Percentiles rank a stretch among this genome's conserved stretches.
Evolutionary conservation across 768 basidiomycete species (phyloP).

Genomic region (Terana coerulea): DNA sequence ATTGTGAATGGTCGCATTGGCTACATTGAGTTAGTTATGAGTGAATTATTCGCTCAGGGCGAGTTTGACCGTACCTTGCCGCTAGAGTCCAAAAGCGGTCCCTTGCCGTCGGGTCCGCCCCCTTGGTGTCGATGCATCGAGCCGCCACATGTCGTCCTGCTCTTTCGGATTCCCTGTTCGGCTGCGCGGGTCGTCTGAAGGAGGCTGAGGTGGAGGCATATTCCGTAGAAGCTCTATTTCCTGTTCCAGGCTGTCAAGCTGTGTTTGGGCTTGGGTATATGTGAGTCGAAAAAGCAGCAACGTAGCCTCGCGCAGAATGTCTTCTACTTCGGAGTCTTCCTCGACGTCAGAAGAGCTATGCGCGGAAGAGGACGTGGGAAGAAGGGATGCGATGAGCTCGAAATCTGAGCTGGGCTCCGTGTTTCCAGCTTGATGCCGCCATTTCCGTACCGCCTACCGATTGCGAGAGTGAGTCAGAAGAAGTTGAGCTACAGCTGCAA

Average conservation of each 20-base stretch:
- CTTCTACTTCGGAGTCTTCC: conserved; percentile 57
- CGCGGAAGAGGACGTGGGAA: conserved; percentile 32
- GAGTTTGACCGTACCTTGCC: conserved; percentile 64
- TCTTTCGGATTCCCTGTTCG: conserved; percentile 36
- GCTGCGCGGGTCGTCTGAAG: conserved; percentile 30
- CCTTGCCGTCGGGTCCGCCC: conserved; percentile 42
- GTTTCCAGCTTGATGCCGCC: conserved; percentile 38
- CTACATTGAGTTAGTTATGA: conserved; percentile 42
- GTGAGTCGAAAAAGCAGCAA: conserved; percentile 70
- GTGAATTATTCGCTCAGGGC: conserved; percentile 11
- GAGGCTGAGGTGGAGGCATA: conserved; percentile 45
- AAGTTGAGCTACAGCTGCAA: background rate
- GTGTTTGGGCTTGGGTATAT: conserved; percentile 64
- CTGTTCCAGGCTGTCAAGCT: conserved; percentile 64
- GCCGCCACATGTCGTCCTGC: conserved; percentile 63
- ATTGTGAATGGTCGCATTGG: conserved; percentile 92
- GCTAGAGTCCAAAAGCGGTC: conserved; percentile 65
- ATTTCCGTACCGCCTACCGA: conserved; percentile 51
- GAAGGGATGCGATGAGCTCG: conserved; percentile 60
- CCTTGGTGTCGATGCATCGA: conserved; percentile 48
- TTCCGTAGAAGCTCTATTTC: conserved; percentile 66
- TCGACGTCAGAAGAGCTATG: conserved; percentile 35
- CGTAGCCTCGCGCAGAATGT: conserved; percentile 60
- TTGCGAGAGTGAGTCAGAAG: background rate
- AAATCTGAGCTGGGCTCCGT: conserved; percentile 45